These are phyloP conservation scores for Botrytis aclada DNA, from an alignment of 2,329 filamentous ascomycete species.

Conservation along the genomic window DNA sequence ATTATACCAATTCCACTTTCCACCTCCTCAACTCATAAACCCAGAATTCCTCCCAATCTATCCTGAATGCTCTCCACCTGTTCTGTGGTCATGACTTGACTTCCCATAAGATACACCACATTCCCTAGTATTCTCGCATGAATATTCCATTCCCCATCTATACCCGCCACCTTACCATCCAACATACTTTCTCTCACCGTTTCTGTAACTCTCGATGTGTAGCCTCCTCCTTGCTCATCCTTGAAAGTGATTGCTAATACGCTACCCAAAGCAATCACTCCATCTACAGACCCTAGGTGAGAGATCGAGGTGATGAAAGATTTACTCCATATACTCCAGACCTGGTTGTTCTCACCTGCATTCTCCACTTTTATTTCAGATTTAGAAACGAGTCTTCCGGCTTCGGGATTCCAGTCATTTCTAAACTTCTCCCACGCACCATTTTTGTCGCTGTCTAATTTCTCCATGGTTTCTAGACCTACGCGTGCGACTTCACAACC, in stretches of 20 bases:
- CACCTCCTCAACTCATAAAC: neutral
- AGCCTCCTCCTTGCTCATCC: constrained; percentile 41
- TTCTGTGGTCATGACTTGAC: constrained; percentile 43
- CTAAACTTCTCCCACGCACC: constrained; percentile 58
- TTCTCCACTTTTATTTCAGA: neutral
- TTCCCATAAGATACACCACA: constrained; percentile 57
- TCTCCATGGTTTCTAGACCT: constrained; percentile 57
- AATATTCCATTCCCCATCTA: constrained; percentile 41
- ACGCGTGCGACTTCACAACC: constrained; percentile 76
- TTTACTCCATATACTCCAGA: constrained; percentile 71
- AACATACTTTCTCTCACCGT: constrained; percentile 42
- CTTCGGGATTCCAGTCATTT: constrained; percentile 44
- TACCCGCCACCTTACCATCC: neutral
- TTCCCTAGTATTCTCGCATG: constrained; percentile 56
- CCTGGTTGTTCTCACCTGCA: constrained; percentile 12
- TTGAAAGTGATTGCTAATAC: constrained; percentile 64
- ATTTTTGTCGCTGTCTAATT: constrained; percentile 51
- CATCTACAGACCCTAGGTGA: constrained; percentile 51
- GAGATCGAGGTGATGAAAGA: constrained; percentile 59
- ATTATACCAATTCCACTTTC: neutral
- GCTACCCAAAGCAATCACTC: constrained; percentile 70
- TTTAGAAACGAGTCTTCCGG: neutral
- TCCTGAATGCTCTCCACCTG: constrained; percentile 31
- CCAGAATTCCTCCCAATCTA: constrained; percentile 20
- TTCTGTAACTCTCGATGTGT: constrained; percentile 39